Conservation (phyloP, 2,329 filamentous ascomycete genomes). For the Aspergillus tubingensis region DNA sequence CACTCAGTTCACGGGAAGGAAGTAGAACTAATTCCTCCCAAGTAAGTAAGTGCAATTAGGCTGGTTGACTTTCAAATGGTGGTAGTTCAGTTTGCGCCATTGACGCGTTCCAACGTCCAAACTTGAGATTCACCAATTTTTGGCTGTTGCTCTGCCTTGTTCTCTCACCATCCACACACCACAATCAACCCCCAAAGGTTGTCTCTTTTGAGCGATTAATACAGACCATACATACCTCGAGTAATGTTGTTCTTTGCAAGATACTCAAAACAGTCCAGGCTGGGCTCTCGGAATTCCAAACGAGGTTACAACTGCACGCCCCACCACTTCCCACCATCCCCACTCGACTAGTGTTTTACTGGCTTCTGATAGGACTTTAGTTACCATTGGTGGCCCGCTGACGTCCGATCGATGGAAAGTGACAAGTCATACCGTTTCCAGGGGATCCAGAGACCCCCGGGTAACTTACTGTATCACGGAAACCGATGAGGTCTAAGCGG, state of each 20-base stretch:
- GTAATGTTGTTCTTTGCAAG: too few species aligned
- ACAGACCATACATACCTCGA: too few species aligned
- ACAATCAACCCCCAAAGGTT: background rate
- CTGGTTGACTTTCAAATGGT: too few species aligned
- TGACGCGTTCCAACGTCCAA: background rate
- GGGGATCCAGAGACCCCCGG: background rate
- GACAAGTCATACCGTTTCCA: background rate
- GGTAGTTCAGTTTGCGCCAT: background rate
- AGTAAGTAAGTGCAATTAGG: too few species aligned
- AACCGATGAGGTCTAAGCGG: too few species aligned
- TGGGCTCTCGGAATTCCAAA: too few species aligned
- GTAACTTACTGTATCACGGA: background rate
- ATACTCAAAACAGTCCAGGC: too few species aligned
- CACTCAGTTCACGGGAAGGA: background rate
- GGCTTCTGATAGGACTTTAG: background rate
- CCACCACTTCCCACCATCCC: too few species aligned
- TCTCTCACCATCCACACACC: background rate
- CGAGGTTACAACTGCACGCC: too few species aligned
- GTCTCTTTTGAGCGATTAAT: too few species aligned
- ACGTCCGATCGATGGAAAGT: slow-evolving; percentile 1
- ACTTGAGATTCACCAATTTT: background rate
- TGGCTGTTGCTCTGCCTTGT: background rate
- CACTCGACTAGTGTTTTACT: too few species aligned
- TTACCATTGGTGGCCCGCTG: background rate
- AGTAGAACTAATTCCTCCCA: background rate